Conservation (phyloP, 495 filamentous ascomycete species). For the Lophiostoma macrostomum region DNA sequence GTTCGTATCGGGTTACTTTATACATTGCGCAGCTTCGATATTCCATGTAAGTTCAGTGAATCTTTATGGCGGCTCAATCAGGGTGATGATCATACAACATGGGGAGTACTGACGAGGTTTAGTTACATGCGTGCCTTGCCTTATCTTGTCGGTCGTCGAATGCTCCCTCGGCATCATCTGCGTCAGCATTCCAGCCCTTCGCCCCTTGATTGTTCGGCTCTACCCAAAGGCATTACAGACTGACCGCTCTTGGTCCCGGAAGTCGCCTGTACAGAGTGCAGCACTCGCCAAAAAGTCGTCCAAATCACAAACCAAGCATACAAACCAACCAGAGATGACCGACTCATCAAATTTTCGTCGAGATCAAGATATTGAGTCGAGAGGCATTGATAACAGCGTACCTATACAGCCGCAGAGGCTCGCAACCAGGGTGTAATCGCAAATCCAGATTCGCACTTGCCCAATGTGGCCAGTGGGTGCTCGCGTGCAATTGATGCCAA, state of each 20-base stretch:
- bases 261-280: neutral
- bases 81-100: neutral
- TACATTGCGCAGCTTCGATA: slow-evolving; percentile 13
- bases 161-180: slow-evolving; percentile 30
- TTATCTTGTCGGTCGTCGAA: slow-evolving; percentile 26
- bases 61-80: neutral
- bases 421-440: too few relatives aligned
- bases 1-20: slow-evolving; percentile 21
- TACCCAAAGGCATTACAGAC: slow-evolving; percentile 16
- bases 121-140: slow-evolving; percentile 19
- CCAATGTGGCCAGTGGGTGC: too few relatives aligned
- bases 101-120: neutral
- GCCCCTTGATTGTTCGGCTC: slow-evolving; percentile 12
- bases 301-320: neutral
- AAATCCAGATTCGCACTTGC: too few relatives aligned
- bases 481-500: too few relatives aligned
- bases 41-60: slow-evolving; percentile 17
- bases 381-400: neutral
- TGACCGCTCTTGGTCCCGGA: neutral
- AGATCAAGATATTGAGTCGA: neutral
- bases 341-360: neutral
- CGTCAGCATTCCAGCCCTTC: slow-evolving; percentile 26
- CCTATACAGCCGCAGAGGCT: too few relatives aligned
- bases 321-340: neutral
- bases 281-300: neutral